Evolutionary conservation across 23 red algal species (phyloP).

Genomic region (Gracilaria gracilis): DNA sequence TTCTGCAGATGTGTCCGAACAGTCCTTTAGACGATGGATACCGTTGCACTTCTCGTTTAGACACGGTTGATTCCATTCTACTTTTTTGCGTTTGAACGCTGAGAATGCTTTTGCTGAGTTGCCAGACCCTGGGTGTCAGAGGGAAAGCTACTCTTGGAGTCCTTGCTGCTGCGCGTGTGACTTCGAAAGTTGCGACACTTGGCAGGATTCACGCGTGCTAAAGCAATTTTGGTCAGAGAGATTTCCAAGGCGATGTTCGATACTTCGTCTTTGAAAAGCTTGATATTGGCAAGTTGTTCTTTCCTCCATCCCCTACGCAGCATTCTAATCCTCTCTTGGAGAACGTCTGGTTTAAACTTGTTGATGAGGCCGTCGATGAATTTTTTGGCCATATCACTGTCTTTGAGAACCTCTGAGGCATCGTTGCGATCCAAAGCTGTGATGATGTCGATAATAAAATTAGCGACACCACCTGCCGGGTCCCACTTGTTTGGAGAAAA

Average conservation of each 20-base stretch:
- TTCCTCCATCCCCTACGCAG: too few relatives aligned
- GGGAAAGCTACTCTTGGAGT: too few relatives aligned
- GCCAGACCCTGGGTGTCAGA: too few relatives aligned
- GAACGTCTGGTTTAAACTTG: not conserved
- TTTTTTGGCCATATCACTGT: not conserved
- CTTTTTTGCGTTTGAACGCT: not conserved
- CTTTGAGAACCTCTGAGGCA: slow-evolving; percentile 32
- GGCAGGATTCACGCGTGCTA: too few relatives aligned
- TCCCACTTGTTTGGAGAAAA: not conserved
- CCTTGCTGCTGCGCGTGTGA: too few relatives aligned
- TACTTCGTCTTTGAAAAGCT: not conserved
- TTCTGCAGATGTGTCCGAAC: slow-evolving; percentile 8
- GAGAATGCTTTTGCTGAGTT: not conserved
- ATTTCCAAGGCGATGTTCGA: not conserved
- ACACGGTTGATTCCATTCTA: not conserved
- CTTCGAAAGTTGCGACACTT: too few relatives aligned
- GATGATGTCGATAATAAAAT: slow-evolving; percentile 37
- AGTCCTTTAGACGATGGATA: slow-evolving; percentile 22
- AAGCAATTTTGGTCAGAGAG: not conserved
- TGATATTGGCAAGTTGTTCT: not conserved
- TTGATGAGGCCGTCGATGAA: not conserved
- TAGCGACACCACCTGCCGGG: not conserved
- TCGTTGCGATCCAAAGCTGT: slow-evolving; percentile 42
- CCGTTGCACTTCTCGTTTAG: too few relatives aligned
- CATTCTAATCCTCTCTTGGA: slow-evolving; percentile 1